A percentile compares a stretch with the other conserved stretches of the same genome.
Evolutionary conservation across 371 early-diverging fungal species (phyloP).

Genomic region (Mortierella sp.): DNA sequence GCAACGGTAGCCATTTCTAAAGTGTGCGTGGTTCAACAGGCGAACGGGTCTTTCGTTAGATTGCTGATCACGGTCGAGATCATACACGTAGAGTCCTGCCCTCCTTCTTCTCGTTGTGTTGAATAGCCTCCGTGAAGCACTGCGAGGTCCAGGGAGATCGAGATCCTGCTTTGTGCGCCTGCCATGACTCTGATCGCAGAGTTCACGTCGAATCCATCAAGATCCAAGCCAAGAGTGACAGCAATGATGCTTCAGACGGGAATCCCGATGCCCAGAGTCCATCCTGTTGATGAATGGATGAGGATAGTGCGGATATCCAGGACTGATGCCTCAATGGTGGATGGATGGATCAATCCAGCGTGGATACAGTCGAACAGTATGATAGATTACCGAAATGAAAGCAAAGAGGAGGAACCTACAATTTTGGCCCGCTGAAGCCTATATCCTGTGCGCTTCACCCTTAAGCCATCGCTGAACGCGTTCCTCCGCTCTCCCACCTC

Average conservation of each 20-base stretch:
- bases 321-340: neutral
- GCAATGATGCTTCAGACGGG: no score
- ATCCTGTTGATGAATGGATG: neutral
- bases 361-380: slow-evolving; percentile 5
- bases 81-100: neutral
- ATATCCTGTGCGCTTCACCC: neutral
- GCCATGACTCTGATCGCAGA: no score
- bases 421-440: neutral
- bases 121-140: no score
- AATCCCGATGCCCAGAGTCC: neutral
- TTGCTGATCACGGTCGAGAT: neutral
- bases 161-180: no score
- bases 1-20: slow-evolving; percentile 69
- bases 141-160: no score
- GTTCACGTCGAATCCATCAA: no score
- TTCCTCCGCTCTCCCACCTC: no score
- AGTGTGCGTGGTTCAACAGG: neutral
- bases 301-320: neutral
- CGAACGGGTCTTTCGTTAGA: neutral
- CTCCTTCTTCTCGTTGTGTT: no score
- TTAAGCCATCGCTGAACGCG: slow-evolving; percentile 3
- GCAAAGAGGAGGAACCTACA: slow-evolving; percentile 23
- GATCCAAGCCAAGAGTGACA: no score
- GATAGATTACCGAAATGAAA: slow-evolving; percentile 30
- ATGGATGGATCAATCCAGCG: slow-evolving; percentile 20